Percentiles rank a stretch among this genome's conserved stretches.
These are phyloP conservation scores for Asterophora parasitica DNA, from an alignment of 768 basidiomycete genomes.

Conservation along the genomic window DNA sequence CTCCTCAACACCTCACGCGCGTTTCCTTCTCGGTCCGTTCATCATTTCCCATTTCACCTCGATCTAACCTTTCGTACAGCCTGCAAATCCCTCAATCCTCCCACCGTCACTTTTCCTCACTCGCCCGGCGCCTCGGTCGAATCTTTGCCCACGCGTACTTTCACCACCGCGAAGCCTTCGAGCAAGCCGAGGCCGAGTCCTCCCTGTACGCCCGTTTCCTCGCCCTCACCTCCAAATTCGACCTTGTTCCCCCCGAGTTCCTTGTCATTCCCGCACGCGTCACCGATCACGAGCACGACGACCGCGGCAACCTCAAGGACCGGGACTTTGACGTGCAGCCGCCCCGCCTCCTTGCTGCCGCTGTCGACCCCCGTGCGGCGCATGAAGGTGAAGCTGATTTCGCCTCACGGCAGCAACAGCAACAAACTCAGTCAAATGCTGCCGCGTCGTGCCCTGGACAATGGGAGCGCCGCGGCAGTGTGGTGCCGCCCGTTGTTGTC, in stretches of 20 bases:
- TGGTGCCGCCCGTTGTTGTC: neutral
- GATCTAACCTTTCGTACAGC: slow-evolving; percentile 31
- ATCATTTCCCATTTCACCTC: neutral
- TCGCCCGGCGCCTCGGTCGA: slow-evolving; percentile 86
- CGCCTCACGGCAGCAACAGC: neutral
- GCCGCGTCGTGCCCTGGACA: neutral
- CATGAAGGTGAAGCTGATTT: neutral
- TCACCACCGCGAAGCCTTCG: slow-evolving; percentile 89
- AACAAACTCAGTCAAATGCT: neutral
- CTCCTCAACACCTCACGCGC: slow-evolving; percentile 85
- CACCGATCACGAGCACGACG: slow-evolving; percentile 18
- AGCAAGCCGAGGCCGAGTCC: slow-evolving; percentile 86
- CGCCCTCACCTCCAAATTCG: slow-evolving; percentile 73
- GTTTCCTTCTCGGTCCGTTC: slow-evolving; percentile 80
- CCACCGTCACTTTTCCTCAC: slow-evolving; percentile 82
- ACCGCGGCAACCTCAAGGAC: slow-evolving; percentile 11
- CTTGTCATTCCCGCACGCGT: slow-evolving; percentile 63
- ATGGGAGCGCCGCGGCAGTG: slow-evolving; percentile 4
- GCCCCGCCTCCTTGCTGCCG: slow-evolving; percentile 35
- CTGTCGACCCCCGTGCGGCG: slow-evolving; percentile 26
- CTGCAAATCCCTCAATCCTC: slow-evolving; percentile 79
- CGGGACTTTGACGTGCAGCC: slow-evolving; percentile 26
- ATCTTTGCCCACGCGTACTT: slow-evolving; percentile 97
- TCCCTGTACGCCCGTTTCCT: slow-evolving; percentile 89
- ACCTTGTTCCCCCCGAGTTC: slow-evolving; percentile 78